Conservation (phyloP, 768 basidiomycete genomes). For the Chalciporus sphaerocephalus region DNA sequence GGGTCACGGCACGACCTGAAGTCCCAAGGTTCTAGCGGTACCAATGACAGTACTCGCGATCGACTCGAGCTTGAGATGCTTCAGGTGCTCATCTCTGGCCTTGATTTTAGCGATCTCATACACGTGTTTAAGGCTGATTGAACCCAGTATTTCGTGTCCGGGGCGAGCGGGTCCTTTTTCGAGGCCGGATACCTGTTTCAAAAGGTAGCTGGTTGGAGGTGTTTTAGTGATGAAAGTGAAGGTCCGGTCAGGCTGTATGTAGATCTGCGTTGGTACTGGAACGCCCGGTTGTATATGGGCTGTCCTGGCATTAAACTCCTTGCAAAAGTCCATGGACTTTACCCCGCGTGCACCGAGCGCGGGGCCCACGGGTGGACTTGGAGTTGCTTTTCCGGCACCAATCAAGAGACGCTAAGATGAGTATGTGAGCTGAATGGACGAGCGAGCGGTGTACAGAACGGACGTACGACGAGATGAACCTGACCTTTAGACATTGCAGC, state of each 20-base stretch:
- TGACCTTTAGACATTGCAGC: conserved; percentile 63
- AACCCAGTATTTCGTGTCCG: conserved; percentile 72
- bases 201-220: conserved; percentile 83
- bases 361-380: conserved; percentile 94
- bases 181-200: conserved; percentile 87
- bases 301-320: conserved; percentile 98
- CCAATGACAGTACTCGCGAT: conserved; percentile 87
- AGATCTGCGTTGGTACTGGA: conserved; percentile 89
- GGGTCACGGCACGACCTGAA: conserved; percentile 82
- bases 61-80: conserved; percentile 79
- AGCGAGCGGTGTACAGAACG: conserved; percentile 5
- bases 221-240: conserved; percentile 93
- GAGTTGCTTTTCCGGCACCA: conserved; percentile 91
- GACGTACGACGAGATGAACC: conserved; percentile 73
- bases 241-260: conserved; percentile 89
- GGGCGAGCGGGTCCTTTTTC: conserved; percentile 86
- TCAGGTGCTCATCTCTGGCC: conserved; percentile 82
- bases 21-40: conserved; percentile 82
- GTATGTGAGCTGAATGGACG: conserved; percentile 10
- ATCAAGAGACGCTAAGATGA: conserved; percentile 70
- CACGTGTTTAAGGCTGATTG: conserved; percentile 91
- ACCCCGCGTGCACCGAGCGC: conserved; percentile 97
- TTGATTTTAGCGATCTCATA: conserved; percentile 99
- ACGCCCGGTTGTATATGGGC: conserved; percentile 80
- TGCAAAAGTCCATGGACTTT: conserved; percentile 99